Evolutionary conservation across 176 grass and related monocot genomes (phyloP).

Genomic region (Triticum dicoccoides): DNA sequence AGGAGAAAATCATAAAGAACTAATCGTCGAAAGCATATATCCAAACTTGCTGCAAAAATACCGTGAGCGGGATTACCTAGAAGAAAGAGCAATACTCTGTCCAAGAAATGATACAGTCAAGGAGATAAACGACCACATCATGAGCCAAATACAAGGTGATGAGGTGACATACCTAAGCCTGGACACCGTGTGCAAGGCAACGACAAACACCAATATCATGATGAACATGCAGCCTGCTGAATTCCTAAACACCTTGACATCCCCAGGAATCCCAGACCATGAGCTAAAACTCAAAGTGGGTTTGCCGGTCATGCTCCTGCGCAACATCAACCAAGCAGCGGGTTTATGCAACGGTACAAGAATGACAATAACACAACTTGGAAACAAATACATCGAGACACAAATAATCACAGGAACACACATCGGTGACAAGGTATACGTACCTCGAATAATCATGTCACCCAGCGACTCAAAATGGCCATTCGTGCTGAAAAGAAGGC

Average conservation of each 20-base stretch:
- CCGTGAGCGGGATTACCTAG: neutral
- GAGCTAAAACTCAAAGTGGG: too few species aligned
- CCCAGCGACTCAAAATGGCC: too few species aligned
- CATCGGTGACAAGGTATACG: too few species aligned
- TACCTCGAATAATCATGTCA: too few species aligned
- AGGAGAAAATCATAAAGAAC: neutral
- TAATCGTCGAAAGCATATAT: neutral
- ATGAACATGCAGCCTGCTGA: neutral
- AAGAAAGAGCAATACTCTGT: constrained; percentile 6
- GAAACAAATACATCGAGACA: too few species aligned
- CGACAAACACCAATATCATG: neutral
- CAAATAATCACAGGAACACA: too few species aligned
- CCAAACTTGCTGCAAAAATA: neutral
- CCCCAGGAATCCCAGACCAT: neutral
- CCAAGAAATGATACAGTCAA: neutral
- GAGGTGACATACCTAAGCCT: neutral
- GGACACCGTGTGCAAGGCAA: neutral
- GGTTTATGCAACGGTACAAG: too few species aligned
- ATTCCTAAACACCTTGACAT: neutral
- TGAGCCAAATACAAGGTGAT: neutral
- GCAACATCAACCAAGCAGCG: too few species aligned
- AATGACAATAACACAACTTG: too few species aligned
- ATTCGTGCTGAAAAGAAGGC: too few species aligned
- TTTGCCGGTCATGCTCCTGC: too few species aligned
- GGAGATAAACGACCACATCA: neutral